Conservation (phyloP, 257 asterid species). For the Ocimum tenuiflorum region DNA sequence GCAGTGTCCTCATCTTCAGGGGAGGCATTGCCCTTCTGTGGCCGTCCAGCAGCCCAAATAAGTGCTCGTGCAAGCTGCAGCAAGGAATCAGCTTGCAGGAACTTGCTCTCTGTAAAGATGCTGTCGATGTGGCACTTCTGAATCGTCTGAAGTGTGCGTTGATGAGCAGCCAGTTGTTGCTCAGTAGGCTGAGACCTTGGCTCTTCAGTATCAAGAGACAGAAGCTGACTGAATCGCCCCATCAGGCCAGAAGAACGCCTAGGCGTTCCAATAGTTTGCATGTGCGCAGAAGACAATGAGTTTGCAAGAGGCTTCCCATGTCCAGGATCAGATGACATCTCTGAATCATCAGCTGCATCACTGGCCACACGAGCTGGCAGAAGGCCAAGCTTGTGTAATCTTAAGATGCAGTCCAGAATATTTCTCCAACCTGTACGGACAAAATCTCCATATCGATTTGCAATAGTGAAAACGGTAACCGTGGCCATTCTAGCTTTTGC, state of each 20-base stretch:
- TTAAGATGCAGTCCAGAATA: conserved; percentile 77
- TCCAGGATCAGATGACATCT: conserved; percentile 70
- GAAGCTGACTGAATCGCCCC: conserved; percentile 95
- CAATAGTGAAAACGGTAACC: conserved; percentile 81
- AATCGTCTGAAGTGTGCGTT: conserved; percentile 87
- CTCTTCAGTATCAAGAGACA: conserved; percentile 88
- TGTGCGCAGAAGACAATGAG: conserved; percentile 65
- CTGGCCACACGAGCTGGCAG: conserved; percentile 97
- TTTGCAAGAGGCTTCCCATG: conserved; percentile 76
- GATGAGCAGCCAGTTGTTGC: conserved; percentile 95
- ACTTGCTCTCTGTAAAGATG: conserved; percentile 90
- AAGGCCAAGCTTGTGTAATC: conserved; percentile 92
- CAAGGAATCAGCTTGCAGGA: conserved; percentile 72
- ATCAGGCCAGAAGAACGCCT: conserved; percentile 91
- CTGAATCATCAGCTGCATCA: conserved; percentile 91
- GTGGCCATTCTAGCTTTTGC: conserved; percentile 95
- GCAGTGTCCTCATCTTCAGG: conserved; percentile 97
- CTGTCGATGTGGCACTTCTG: conserved; percentile 92
- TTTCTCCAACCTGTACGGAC: conserved; percentile 95
- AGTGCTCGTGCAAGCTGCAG: conserved; percentile 91
- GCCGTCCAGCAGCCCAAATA: conserved; percentile 91
- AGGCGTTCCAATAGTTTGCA: conserved; percentile 79
- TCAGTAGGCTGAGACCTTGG: conserved; percentile 94
- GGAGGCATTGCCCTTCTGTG: conserved; percentile 76
- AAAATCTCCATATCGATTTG: conserved; percentile 86